These are phyloP conservation scores for Nidularia pulvinata DNA, from an alignment of 768 basidiomycete genomes.

Conservation along the genomic window DNA sequence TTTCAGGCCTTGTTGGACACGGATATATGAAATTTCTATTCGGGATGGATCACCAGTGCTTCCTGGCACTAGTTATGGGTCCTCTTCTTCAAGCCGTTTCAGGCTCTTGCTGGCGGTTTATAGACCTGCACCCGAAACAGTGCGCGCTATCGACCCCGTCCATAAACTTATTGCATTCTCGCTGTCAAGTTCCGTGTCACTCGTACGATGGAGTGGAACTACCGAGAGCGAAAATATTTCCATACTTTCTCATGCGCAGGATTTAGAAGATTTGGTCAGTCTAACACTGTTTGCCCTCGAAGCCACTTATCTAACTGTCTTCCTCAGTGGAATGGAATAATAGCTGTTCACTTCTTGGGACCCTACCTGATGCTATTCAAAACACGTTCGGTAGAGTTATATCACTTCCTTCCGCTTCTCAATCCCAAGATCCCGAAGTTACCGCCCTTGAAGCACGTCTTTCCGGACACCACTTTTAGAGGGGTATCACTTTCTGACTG, in stretches of 20 bases:
- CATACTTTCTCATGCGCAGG: slow-evolving; percentile 16
- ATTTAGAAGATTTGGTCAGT: slow-evolving; percentile 30
- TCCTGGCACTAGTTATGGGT: background rate
- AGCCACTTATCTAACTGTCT: background rate
- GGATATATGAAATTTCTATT: slow-evolving; percentile 16
- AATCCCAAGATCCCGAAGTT: slow-evolving; percentile 2
- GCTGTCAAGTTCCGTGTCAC: slow-evolving; percentile 22
- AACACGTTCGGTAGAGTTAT: slow-evolving; percentile 48
- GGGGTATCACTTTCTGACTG: slow-evolving; percentile 38
- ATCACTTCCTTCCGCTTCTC: slow-evolving; percentile 21
- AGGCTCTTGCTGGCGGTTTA: slow-evolving; percentile 12
- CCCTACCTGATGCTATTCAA: slow-evolving; percentile 52
- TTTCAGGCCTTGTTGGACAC: slow-evolving; percentile 15
- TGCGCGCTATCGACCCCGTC: slow-evolving; percentile 31
- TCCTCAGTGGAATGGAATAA: slow-evolving; percentile 36
- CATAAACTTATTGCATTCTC: slow-evolving; percentile 27
- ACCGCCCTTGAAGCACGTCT: slow-evolving; percentile 14
- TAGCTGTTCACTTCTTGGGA: slow-evolving; percentile 43
- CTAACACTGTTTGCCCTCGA: background rate
- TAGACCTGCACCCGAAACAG: slow-evolving; percentile 16
- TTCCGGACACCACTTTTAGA: slow-evolving; percentile 34
- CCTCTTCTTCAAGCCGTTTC: slow-evolving; percentile 6
- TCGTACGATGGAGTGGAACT: slow-evolving; percentile 31
- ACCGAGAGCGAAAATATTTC: background rate
- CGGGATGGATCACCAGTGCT: slow-evolving; percentile 2